Base-by-base conservation (phyloP, 2,329 filamentous ascomycete genomes). In the Alternaria gansuensis region DNA sequence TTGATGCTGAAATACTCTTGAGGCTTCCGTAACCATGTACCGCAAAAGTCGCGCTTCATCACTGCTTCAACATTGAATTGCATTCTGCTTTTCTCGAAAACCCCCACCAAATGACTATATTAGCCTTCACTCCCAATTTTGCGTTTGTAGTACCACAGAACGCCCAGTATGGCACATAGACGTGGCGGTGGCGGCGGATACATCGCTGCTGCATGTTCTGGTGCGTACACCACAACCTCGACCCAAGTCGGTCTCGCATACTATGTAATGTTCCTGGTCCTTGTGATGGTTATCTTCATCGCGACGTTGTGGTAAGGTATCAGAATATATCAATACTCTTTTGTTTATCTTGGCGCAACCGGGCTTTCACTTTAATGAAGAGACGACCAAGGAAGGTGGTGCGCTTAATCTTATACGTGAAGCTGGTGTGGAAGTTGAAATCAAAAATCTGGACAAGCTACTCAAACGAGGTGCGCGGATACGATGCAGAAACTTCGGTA, bases 131-230 rank as follows among this genome's bases (percentile, higher is more conserved):
- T 13, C 31, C 39, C 21, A 14, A 24, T 4, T n/a, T 43, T 28
- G 40, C 2, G 23, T 21, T 43, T 43, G 40, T 13, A 28, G 11
- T 5, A 52, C 24, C n/a, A 13, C 48, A 46, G n/a, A 9, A 6
- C 11, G 2, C 39, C 44, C 39, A 49, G 14, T 31, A 74, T 73
- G 70, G 71, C 70, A 52, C 70, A 70, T 46, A 65, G 44, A 59
- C 46, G 67, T 26, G 63, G 66, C 33, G 60, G 68, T 11, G 50
- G 61, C 23, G 29, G 13, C 8, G 39, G 49, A 13, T 49, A 50
- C 9, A 36, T 43, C 29, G 10, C 23, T 29, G 24, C 23, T 6
- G 56, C 37, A 29, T 73, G 71, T 39, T 65, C 66, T 1, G 50
- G 48, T 4, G 65, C 68, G 5, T 72, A 71, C 41, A 4, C 28